A percentile compares a stretch with the other conserved stretches of the same genome.
Conservation (phyloP, 768 basidiomycete species). For the Psilocybe tampanensis region DNA sequence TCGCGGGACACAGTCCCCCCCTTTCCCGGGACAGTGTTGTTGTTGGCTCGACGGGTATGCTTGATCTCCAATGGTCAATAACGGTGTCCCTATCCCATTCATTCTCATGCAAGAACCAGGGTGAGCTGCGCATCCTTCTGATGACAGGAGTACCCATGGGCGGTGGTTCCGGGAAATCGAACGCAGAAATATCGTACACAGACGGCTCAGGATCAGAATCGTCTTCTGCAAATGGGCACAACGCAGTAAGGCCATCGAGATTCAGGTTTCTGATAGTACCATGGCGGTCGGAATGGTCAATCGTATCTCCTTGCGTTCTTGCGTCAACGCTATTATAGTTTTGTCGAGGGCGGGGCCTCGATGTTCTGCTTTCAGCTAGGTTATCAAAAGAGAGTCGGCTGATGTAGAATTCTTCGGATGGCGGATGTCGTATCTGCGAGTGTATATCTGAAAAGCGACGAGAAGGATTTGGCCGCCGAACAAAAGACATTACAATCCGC, state of each 20-base stretch:
- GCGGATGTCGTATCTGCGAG: not conserved
- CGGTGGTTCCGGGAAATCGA: conserved; percentile 46
- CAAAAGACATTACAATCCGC: no score
- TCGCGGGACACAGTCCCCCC: not conserved
- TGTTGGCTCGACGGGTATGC: not conserved
- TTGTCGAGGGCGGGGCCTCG: not conserved
- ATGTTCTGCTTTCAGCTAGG: not conserved
- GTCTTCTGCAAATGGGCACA: conserved; percentile 1
- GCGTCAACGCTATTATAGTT: not conserved
- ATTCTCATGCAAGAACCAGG: conserved; percentile 32
- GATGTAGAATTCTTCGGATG: not conserved
- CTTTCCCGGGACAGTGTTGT: not conserved
- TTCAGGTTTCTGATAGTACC: not conserved
- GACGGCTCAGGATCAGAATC: conserved; percentile 37
- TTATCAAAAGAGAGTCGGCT: not conserved
- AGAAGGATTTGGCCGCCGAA: not conserved
- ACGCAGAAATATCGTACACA: conserved; percentile 32
- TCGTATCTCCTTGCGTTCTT: not conserved
- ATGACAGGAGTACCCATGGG: conserved; percentile 40
- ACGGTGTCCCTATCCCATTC: conserved; percentile 24
- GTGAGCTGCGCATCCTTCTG: conserved; percentile 47
- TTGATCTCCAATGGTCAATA: conserved; percentile 5
- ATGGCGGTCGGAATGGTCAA: not conserved
- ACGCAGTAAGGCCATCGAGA: not conserved
- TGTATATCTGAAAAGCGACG: conserved; percentile 7